Percentiles rank a stretch among this genome's conserved stretches.
Evolutionary conservation across 2,329 filamentous ascomycete species (phyloP).

Genomic region (Parafenestella ontariensis): DNA sequence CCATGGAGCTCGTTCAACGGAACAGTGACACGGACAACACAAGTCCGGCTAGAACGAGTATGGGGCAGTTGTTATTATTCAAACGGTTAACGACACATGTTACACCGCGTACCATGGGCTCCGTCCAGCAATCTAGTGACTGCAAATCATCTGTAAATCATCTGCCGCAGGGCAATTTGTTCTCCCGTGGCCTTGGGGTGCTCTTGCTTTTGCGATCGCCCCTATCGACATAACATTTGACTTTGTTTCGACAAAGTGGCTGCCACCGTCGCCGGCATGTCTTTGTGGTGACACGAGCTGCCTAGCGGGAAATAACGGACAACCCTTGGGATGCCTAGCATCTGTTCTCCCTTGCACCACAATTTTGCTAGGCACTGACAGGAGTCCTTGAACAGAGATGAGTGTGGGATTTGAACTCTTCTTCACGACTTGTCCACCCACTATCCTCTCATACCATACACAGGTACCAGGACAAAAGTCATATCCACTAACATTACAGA

Average conservation of each 20-base stretch:
- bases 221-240: background rate
- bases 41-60: slow-evolving; percentile 7
- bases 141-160: background rate
- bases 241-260: background rate
- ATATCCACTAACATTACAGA: background rate
- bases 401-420: background rate
- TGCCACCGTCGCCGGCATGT: background rate
- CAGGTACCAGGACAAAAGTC: background rate
- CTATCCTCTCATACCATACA: too few relatives aligned
- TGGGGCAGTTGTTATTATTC: background rate
- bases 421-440: background rate
- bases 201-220: background rate
- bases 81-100: slow-evolving; percentile 6
- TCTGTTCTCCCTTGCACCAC: slow-evolving; percentile 8
- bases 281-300: slow-evolving; percentile 16
- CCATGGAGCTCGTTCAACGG: slow-evolving; percentile 21
- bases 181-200: background rate
- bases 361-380: background rate
- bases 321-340: slow-evolving; percentile 12
- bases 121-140: background rate
- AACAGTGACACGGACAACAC: slow-evolving; percentile 17
- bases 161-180: slow-evolving; percentile 5
- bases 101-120: slow-evolving; percentile 8
- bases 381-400: background rate
- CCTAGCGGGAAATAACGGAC: slow-evolving; percentile 10